phyloP scores from a whole-genome alignment of 2,329 filamentous ascomycete genomes.

The Botrytis elliptica region DNA sequence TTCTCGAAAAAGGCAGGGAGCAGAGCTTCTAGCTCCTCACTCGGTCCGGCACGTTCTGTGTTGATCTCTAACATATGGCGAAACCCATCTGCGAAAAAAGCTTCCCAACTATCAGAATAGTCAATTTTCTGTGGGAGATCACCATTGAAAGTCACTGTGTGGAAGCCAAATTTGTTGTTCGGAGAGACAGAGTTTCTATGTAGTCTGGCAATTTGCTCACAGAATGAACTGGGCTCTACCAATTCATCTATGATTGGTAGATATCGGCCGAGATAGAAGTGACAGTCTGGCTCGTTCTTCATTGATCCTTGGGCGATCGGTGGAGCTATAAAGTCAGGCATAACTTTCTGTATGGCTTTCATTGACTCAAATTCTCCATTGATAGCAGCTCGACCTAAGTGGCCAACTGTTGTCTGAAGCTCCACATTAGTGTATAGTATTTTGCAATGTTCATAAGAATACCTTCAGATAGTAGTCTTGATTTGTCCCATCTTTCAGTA shows the following conservation, averaged over 20 bases:
- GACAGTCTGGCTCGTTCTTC: not conserved
- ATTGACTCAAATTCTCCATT: conserved; percentile 8
- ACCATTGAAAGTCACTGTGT: not conserved
- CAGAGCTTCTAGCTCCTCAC: conserved; percentile 30
- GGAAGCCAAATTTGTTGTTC: not conserved
- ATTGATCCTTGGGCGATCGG: not conserved
- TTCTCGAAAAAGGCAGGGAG: conserved; percentile 20
- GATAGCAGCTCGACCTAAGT: not conserved
- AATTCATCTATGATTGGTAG: not conserved
- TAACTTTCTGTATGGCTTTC: not conserved
- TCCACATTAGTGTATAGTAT: too few species aligned
- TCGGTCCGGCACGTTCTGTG: conserved; percentile 19
- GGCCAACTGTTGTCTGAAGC: not conserved
- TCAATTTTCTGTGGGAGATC: not conserved
- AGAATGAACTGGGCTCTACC: not conserved
- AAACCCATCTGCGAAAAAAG: not conserved
- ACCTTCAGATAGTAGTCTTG: not conserved
- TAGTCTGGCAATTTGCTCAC: not conserved
- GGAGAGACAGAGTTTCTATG: not conserved
- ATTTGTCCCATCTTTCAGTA: not conserved
- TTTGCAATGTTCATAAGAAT: not conserved
- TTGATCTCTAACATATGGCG: not conserved
- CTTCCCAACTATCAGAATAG: not conserved
- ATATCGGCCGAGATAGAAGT: not conserved
- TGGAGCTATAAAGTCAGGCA: not conserved